Evolutionary conservation across 2,329 filamentous ascomycete genomes (phyloP).

Genomic region (Epichloe brachyelytri): DNA sequence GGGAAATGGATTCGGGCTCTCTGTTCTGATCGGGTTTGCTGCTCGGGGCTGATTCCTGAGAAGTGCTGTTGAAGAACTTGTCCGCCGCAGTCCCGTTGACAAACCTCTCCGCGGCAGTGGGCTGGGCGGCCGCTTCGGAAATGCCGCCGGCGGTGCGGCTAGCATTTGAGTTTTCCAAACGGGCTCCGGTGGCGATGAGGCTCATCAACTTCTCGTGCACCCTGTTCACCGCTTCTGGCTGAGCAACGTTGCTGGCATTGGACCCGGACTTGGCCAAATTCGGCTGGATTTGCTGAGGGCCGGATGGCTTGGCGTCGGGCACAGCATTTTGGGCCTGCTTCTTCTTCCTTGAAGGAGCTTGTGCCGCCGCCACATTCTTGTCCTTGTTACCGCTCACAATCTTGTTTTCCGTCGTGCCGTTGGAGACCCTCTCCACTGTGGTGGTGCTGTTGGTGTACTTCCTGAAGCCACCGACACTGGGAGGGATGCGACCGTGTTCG

Average conservation of each 20-base stretch:
- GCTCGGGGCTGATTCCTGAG: neutral
- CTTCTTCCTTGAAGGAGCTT: neutral
- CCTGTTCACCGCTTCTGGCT: neutral
- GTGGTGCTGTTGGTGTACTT: conserved; percentile 1
- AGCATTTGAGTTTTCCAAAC: neutral
- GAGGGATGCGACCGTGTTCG: neutral
- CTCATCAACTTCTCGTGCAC: neutral
- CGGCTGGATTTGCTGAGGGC: neutral
- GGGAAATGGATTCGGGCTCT: neutral
- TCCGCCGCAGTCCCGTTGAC: neutral
- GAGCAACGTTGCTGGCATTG: neutral
- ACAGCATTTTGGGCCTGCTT: too few species aligned
- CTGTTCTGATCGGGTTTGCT: neutral
- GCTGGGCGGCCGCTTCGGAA: neutral
- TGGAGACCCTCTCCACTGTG: neutral
- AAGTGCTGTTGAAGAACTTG: neutral
- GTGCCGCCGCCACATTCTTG: too few species aligned
- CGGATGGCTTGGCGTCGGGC: neutral
- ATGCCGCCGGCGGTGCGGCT: neutral
- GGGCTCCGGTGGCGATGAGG: neutral
- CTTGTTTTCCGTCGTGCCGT: neutral
- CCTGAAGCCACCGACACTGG: neutral
- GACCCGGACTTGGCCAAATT: neutral
- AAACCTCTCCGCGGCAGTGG: neutral
- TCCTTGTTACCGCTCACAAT: neutral